These are phyloP conservation scores for Misopates orontium DNA, from an alignment of 257 asterid genomes.

Conservation along the genomic window DNA sequence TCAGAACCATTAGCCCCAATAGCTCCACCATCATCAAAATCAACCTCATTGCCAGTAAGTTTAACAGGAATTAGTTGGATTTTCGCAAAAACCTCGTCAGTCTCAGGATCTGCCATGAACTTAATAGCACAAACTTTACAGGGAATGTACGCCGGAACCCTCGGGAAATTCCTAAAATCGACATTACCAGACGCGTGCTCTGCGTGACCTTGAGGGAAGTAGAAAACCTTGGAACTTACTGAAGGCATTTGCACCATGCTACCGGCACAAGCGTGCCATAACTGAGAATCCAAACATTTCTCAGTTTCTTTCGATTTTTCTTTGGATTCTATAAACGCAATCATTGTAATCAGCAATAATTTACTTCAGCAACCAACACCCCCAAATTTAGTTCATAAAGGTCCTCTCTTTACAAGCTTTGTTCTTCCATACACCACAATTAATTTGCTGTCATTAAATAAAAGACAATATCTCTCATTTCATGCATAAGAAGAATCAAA, in stretches of 20 bases:
- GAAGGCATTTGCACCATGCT: slow-evolving; percentile 87
- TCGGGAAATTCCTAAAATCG: slow-evolving; percentile 51
- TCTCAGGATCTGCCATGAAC: slow-evolving; percentile 85
- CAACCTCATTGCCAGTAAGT: slow-evolving; percentile 33
- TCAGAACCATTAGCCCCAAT: slow-evolving; percentile 34
- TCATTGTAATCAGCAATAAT: slow-evolving; percentile 36
- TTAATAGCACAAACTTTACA: slow-evolving; percentile 57
- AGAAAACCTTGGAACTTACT: slow-evolving; percentile 61
- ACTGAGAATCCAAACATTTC: slow-evolving; percentile 73
- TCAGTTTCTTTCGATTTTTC: slow-evolving; percentile 56
- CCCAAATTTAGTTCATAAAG: slow-evolving; percentile 29
- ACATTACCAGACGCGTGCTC: slow-evolving; percentile 72
- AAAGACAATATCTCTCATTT: slow-evolving; percentile 6
- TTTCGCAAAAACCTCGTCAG: slow-evolving; percentile 66
- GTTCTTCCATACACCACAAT: slow-evolving; percentile 26
- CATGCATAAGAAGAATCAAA: slow-evolving; percentile 14
- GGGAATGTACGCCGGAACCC: slow-evolving; percentile 56
- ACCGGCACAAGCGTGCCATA: slow-evolving; percentile 99
- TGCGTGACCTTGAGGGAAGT: slow-evolving; percentile 94
- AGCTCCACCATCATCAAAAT: slow-evolving; percentile 38
- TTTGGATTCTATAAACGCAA: slow-evolving; percentile 64
- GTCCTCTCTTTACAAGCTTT: slow-evolving; percentile 12
- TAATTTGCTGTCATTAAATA: slow-evolving; percentile 36
- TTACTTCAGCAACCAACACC: slow-evolving; percentile 6
- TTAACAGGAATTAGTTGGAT: slow-evolving; percentile 41